Evolutionary conservation across 2,329 filamentous ascomycete genomes (phyloP).

Genomic region (Colletotrichum somersetense): DNA sequence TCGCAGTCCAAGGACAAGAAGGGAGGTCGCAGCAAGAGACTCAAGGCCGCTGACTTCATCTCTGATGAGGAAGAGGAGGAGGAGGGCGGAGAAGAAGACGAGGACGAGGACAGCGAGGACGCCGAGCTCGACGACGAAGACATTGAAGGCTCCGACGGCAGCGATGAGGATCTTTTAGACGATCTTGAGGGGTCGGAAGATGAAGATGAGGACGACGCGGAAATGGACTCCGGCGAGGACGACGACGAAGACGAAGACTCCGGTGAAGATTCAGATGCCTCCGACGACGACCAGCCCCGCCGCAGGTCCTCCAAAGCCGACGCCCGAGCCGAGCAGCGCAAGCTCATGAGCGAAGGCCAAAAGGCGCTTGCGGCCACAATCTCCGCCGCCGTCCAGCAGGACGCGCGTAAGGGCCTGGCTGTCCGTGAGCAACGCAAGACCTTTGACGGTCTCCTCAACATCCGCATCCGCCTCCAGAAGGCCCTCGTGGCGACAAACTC

Average conservation of each 20-base stretch:
- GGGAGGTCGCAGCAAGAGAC: conserved; percentile 50
- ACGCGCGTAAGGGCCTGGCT: conserved; percentile 86
- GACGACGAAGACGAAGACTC: conserved; percentile 48
- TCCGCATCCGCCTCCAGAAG: conserved; percentile 93
- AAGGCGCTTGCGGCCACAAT: conserved; percentile 73
- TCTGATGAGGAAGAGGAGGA: conserved; percentile 59
- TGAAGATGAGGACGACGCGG: conserved; percentile 50
- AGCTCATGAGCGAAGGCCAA: conserved; percentile 76
- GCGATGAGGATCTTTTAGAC: conserved; percentile 46
- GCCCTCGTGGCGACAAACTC: conserved; percentile 87
- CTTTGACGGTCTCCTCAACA: conserved; percentile 90
- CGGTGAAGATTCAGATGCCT: conserved; percentile 51
- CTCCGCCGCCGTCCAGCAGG: conserved; percentile 76
- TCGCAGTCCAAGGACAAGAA: conserved; percentile 60
- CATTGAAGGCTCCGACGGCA: conserved; percentile 48
- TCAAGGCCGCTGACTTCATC: conserved; percentile 71
- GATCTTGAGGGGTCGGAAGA: conserved; percentile 43
- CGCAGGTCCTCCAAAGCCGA: conserved; percentile 39
- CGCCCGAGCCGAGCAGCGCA: conserved; percentile 70
- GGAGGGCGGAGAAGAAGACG: conserved; percentile 51
- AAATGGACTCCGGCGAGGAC: conserved; percentile 52
- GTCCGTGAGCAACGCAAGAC: conserved; percentile 87
- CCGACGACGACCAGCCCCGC: conserved; percentile 40
- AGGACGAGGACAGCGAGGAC: conserved; percentile 52
- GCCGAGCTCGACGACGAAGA: conserved; percentile 50